Evolutionary conservation across 768 basidiomycete genomes (phyloP).

Genomic region (Mycena rosella): DNA sequence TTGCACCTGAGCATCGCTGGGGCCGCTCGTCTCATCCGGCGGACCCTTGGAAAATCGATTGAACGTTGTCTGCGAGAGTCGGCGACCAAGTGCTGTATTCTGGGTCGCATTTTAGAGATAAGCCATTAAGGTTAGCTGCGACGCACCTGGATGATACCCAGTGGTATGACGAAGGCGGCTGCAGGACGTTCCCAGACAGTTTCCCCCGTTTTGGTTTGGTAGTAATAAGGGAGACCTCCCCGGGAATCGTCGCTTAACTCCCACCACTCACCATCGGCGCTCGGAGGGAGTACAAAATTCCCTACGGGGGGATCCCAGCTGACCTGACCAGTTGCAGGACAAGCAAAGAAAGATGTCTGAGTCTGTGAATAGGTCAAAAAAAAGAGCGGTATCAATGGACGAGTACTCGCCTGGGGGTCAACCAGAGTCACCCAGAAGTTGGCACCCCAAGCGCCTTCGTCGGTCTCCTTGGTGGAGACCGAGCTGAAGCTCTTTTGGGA

Average conservation of each 20-base stretch:
- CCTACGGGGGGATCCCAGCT: constrained; percentile 74
- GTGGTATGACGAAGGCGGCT: constrained; percentile 85
- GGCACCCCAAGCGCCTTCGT: constrained; percentile 80
- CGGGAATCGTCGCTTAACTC: constrained; percentile 85
- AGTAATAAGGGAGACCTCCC: constrained; percentile 87
- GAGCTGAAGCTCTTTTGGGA: constrained; percentile 39
- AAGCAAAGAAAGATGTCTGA: constrained; percentile 87
- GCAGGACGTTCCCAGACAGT: constrained; percentile 94
- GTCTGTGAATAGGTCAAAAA: constrained; percentile 50
- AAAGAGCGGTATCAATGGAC: constrained; percentile 18
- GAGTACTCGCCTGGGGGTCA: constrained; percentile 82
- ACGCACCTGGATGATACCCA: constrained; percentile 86
- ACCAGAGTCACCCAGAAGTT: constrained; percentile 96
- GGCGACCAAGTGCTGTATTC: constrained; percentile 81
- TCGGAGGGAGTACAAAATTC: constrained; percentile 91
- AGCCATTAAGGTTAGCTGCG: constrained; percentile 1
- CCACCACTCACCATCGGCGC: constrained; percentile 94
- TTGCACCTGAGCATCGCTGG: constrained; percentile 44
- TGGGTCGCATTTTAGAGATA: constrained; percentile 41
- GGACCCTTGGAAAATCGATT: constrained; percentile 57
- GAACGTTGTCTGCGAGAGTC: constrained; percentile 70
- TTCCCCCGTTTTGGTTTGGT: constrained; percentile 91
- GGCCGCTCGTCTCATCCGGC: constrained; percentile 36
- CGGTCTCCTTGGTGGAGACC: constrained; percentile 45
- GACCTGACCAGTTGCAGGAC: constrained; percentile 78